Evolutionary conservation across 2,329 filamentous ascomycete genomes (phyloP), one percentile per base, ranked within the genome.

Genomic region (Fusarium nurragi): DNA sequence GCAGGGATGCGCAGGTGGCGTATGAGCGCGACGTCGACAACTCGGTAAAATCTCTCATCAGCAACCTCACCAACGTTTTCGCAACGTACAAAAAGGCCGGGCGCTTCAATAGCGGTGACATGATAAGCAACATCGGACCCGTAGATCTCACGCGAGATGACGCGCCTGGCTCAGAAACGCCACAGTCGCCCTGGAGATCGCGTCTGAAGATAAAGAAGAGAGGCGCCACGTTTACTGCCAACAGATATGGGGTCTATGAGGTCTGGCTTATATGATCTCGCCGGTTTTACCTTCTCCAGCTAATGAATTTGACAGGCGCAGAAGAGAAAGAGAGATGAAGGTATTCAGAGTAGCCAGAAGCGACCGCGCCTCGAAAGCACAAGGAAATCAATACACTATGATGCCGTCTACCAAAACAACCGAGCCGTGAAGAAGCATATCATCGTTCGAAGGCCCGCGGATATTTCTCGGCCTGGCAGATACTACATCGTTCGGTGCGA

Each of bases 401-500:
- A 68, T 16, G 59, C 61, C 14, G 43, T 69, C 12, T 69, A 52
- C 25, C 60, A 62, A n/a, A 46, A 67, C 22, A 52, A 46, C 13
- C 57, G 65, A 43, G 63, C 67, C 10, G 32, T 43, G 4, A 40
- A 59, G 30, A 69, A 69, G 19, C 60, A 67, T 11, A 39, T 54
- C 14, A 65, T 69, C 8, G 43, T 67, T 9, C 60, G 57, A 28
- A 28, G 28, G 16, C 60, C 63, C 16, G 22, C 32, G 1, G 23
- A 60, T 16, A 13, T 18, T 9, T 10, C 28, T n/a, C 30, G 45
- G 6, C 30, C 49, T 10, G 50, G 25, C 6, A 46, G 38, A 21
- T 69, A 54, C 32, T 67, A 58, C 38, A 65, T 69, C 25, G n/a
- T 69, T 14, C 55, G 60, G 16, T 69, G 66, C 32, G 52, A 54